These are phyloP conservation scores for Crithidia bombi DNA, from an alignment of 208 protist genomes.

Conservation along the genomic window DNA sequence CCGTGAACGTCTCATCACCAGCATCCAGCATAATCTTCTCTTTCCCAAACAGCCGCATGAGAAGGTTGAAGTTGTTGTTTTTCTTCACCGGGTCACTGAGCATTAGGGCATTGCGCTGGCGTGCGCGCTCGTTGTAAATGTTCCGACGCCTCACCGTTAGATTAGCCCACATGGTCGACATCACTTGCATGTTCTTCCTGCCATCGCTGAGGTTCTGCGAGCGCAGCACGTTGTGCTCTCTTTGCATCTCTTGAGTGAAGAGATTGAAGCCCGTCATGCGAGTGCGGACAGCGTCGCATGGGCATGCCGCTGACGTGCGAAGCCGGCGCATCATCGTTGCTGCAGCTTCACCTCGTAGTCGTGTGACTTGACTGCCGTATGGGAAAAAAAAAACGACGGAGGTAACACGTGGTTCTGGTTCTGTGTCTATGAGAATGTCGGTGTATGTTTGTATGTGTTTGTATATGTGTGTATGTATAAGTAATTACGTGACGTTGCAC, in stretches of 20 bases:
- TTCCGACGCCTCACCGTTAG: slow-evolving; percentile 30
- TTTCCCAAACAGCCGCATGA: slow-evolving; percentile 60
- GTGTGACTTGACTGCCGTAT: neutral
- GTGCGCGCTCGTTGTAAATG: slow-evolving; percentile 54
- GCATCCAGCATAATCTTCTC: slow-evolving; percentile 39
- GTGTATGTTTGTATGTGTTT: neutral
- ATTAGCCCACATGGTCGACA: slow-evolving; percentile 48
- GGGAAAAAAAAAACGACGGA: neutral
- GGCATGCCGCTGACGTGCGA: neutral
- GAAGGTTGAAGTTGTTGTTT: slow-evolving; percentile 71
- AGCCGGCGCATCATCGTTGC: slow-evolving; percentile 33
- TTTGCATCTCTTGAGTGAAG: slow-evolving; percentile 50
- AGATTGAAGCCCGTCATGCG: slow-evolving; percentile 72
- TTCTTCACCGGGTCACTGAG: slow-evolving; percentile 39
- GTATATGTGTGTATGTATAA: neutral
- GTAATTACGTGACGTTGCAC: too few relatives aligned
- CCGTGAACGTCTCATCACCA: slow-evolving; percentile 57
- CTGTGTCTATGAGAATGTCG: neutral
- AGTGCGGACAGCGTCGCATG: slow-evolving; percentile 24
- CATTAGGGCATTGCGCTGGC: slow-evolving; percentile 30
- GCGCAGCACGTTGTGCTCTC: slow-evolving; percentile 35
- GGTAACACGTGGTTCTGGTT: too few relatives aligned
- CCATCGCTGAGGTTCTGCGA: slow-evolving; percentile 40
- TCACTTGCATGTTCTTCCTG: slow-evolving; percentile 46
- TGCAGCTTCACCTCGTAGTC: neutral